Evolutionary conservation across 352 stramenopile genomes (phyloP).

Genomic region (Phytophthora fragariaefolia): DNA sequence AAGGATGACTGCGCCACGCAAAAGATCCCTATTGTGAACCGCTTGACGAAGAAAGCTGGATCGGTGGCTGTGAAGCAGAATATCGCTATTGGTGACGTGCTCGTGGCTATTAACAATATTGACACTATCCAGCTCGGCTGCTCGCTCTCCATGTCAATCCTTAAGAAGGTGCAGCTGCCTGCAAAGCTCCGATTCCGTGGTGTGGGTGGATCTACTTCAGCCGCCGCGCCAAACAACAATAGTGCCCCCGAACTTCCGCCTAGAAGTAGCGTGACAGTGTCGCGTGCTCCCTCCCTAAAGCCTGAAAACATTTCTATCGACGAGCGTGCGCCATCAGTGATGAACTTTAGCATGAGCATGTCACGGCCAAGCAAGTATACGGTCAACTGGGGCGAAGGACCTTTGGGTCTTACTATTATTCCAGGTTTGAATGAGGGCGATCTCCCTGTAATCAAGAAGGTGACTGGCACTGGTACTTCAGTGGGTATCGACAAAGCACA

Average conservation of each 20-base stretch:
- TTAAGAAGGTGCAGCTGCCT: slow-evolving; percentile 89
- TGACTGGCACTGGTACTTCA: slow-evolving; percentile 84
- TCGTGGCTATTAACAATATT: slow-evolving; percentile 91
- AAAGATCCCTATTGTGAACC: slow-evolving; percentile 89
- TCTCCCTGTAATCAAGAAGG: slow-evolving; percentile 88
- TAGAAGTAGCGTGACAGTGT: slow-evolving; percentile 35
- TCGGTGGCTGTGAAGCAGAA: slow-evolving; percentile 91
- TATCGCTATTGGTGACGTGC: slow-evolving; percentile 85
- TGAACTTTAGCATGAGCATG: slow-evolving; percentile 61
- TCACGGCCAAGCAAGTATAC: slow-evolving; percentile 70
- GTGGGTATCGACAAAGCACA: slow-evolving; percentile 84
- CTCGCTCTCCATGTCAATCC: slow-evolving; percentile 88
- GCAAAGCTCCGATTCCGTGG: slow-evolving; percentile 86
- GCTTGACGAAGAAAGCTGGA: slow-evolving; percentile 84
- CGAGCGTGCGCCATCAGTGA: slow-evolving; percentile 38
- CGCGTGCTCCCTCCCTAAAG: slow-evolving; percentile 27
- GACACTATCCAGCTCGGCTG: slow-evolving; percentile 89
- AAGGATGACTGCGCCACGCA: slow-evolving; percentile 88
- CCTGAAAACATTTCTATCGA: slow-evolving; percentile 28
- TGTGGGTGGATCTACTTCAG: slow-evolving; percentile 64
- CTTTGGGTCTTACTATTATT: slow-evolving; percentile 87
- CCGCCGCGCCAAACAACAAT: slow-evolving; percentile 25
- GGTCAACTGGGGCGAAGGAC: slow-evolving; percentile 84
- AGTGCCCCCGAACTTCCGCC: slow-evolving; percentile 15
- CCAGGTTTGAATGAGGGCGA: slow-evolving; percentile 79